Base-by-base conservation (phyloP, 495 filamentous ascomycete species). In the Daldinia concentrica region DNA sequence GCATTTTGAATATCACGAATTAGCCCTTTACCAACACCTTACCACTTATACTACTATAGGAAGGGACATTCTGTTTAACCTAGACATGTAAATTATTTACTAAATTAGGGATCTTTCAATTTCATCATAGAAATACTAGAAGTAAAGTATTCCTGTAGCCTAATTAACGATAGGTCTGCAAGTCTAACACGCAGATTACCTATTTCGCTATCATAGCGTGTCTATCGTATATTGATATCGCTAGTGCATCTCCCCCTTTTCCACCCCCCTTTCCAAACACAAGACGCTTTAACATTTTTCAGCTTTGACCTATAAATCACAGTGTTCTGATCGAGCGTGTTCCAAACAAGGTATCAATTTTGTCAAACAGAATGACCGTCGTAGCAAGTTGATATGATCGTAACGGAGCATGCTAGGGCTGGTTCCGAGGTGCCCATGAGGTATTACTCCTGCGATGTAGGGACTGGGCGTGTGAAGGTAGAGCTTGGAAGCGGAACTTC, bases 401-500 rank as follows among this genome's bases (percentile, higher is more conserved):
- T 27, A 24, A 14, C 14, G 11, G 27, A 30, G 9, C 27, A 54
- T 29, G 1, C 24, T 11, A 3, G 19, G 9, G 19, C 19, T 48
- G 43, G 6, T 11, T 48, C 19, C 19, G 19, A 24, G 43, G 6
- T 12, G 19, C 5, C 22, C 9, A 15, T 12, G 8, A 24, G 11
- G 12, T n/a, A 58, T 58, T 29, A 30, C 12, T n/a, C 17, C 15
- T 30, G 12, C 37, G 6, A 34, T 12, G 27, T 43, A 4, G 37
- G n/a, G 12, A 15, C 27, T 11, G 22, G 57, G 14, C 22, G 24
- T 45, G 15, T 45, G 27, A 29, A 29, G 12, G 36, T 24, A 1
- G 62, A 17, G 8, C 43, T 59, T 30, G 57, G 57, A 34, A 43
- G 17, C 32, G 64, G 55, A 51, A 54, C 9, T 15, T 66, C 39